A percentile compares a stretch with the other conserved stretches of the same genome.
phyloP scores from a whole-genome alignment of 2,329 filamentous ascomycete species.

The Leptographium flavum region DNA sequence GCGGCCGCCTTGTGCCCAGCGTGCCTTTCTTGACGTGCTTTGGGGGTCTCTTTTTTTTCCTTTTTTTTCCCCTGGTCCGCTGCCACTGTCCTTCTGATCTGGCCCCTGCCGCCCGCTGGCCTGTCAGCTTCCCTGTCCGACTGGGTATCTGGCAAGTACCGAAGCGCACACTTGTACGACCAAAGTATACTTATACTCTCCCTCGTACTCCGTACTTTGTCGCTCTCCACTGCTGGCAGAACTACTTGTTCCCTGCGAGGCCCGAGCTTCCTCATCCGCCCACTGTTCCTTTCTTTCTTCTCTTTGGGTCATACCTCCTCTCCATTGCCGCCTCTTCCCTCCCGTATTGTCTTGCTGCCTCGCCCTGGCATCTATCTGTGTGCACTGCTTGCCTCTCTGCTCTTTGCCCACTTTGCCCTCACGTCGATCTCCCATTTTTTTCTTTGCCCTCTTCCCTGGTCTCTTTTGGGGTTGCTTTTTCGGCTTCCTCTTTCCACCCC shows the following conservation, averaged over 20 bases:
- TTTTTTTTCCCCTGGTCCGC: no score
- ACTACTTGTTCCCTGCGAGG: background rate
- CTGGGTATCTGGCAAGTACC: no score
- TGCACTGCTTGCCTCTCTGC: background rate
- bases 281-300: background rate
- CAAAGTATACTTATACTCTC: background rate
- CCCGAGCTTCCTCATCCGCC: background rate
- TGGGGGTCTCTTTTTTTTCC: no score
- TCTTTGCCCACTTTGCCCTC: background rate
- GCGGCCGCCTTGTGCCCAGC: background rate
- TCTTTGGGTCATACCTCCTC: slow-evolving; percentile 1
- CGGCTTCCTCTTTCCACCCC: no score
- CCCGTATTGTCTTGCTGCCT: background rate
- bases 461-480: no score
- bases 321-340: background rate
- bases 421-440: no score
- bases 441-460: no score
- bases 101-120: no score
- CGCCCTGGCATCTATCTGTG: background rate
- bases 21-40: no score
- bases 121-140: no score
- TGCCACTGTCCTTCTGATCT: no score
- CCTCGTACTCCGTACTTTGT: background rate
- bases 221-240: background rate
- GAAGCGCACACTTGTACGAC: no score